phyloP scores from a whole-genome alignment of 129 eudicot species.

The Smallanthus sonchifolius region DNA sequence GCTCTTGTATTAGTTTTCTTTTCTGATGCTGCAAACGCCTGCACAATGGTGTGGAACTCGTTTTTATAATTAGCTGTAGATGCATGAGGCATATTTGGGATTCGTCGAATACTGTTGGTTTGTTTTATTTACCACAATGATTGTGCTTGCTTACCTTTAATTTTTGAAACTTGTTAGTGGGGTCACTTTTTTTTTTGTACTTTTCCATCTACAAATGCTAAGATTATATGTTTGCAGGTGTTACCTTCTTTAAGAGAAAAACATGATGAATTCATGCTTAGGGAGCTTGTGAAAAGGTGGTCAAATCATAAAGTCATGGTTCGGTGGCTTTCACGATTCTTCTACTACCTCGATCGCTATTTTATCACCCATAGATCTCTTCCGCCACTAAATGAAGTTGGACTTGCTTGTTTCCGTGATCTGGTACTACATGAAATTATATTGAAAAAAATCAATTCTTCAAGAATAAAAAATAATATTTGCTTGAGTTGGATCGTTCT shows the following conservation, averaged over 20 bases:
- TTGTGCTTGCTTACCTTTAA: neutral
- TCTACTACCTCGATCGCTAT: slow-evolving; percentile 84
- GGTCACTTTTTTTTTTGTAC: neutral
- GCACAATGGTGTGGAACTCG: neutral
- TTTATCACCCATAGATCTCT: slow-evolving; percentile 77
- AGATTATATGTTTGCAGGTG: slow-evolving; percentile 39
- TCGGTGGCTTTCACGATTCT: slow-evolving; percentile 88
- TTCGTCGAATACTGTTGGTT: neutral
- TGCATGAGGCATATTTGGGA: neutral
- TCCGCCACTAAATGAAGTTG: slow-evolving; percentile 86
- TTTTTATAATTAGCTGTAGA: neutral
- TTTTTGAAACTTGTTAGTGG: neutral
- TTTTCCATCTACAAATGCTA: slow-evolving; percentile 1
- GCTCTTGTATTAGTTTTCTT: neutral
- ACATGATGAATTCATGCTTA: slow-evolving; percentile 87
- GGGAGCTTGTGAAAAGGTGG: slow-evolving; percentile 95
- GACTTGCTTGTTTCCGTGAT: slow-evolving; percentile 83
- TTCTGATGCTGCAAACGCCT: neutral
- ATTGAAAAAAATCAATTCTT: neutral
- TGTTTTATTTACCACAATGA: neutral
- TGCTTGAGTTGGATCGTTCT: neutral
- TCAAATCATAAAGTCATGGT: slow-evolving; percentile 92
- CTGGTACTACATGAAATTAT: slow-evolving; percentile 42
- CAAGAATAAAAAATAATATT: neutral
- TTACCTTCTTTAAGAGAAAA: slow-evolving; percentile 79